Evolutionary conservation across 1,284 basidiomycete species (phyloP).

Genomic region (Tilletia caries): DNA sequence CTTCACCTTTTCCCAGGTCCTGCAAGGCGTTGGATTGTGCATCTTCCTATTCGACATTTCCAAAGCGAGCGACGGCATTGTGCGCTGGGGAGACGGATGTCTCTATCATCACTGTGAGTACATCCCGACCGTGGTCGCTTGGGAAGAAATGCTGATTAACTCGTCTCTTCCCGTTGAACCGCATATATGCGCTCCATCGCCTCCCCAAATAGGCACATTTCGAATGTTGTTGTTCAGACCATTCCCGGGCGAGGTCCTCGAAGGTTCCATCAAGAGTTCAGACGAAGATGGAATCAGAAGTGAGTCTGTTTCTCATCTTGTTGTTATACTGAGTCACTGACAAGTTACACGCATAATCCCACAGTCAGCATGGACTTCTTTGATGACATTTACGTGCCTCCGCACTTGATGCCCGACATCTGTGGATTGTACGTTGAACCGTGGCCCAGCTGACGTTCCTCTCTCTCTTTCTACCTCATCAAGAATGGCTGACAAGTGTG

Average conservation of each 20-base stretch:
- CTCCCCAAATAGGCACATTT: conserved; percentile 65
- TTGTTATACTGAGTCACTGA: no score
- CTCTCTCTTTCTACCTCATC: not conserved
- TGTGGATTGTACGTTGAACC: conserved; percentile 66
- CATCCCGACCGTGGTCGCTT: conserved; percentile 24
- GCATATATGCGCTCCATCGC: conserved; percentile 9
- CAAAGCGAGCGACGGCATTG: conserved; percentile 81
- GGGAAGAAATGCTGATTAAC: no score
- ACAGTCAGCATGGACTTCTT: conserved; percentile 87
- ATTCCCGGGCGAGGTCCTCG: conserved; percentile 81
- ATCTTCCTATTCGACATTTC: conserved; percentile 82
- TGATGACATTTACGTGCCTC: conserved; percentile 78
- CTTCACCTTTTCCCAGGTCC: conserved; percentile 57
- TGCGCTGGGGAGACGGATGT: conserved; percentile 89
- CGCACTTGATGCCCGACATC: conserved; percentile 68
- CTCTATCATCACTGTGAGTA: conserved; percentile 73
- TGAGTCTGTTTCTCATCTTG: conserved; percentile 59
- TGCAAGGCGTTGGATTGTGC: conserved; percentile 88
- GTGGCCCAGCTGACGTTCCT: not conserved
- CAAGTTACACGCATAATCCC: no score
- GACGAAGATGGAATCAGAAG: conserved; percentile 77
- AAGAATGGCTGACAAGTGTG: not conserved
- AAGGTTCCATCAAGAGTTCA: conserved; percentile 80
- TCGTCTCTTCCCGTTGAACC: conserved; percentile 14
- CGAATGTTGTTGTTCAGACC: conserved; percentile 86